Evolutionary conservation across 116 monocot genomes (phyloP), one percentile per base, ranked within the genome.

Genomic region (Thalassia testudinum): DNA sequence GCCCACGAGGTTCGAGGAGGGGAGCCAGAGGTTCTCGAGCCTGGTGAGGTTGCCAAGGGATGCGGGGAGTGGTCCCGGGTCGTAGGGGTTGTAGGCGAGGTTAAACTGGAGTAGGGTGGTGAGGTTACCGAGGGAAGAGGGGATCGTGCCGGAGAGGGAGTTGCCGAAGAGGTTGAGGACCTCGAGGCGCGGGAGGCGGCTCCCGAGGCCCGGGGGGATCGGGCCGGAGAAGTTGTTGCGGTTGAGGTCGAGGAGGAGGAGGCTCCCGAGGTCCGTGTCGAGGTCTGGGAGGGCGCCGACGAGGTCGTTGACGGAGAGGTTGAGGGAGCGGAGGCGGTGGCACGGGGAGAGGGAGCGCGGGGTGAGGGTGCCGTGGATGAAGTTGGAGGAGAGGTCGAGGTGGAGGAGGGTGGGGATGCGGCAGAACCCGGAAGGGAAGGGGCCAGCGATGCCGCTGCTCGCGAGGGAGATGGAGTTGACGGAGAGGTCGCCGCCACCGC

Each of bases 141-240:
- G 83, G 7, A 83, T 63, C 12, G 0, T 15, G 19, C 83, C 78
- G 16, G 68, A 24, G 60, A 78, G 62, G 3, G 69, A 19, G 61
- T 83, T 83, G 21, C 30, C 44, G 45, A 50, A 69, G 23, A 83
- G 57, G 43, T 52, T 78, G 23, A 83, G 66, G 13, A 66, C 29
- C 43, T 30, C 7, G 47, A 70, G 50, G 21, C 18, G 17, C 27
- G 57, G 57, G 27, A 70, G 50, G 7, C 20, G 12, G 4, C 18
- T 19, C 2, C 62, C 70, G 56, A 43, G 62, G 50, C 37, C 30
- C 14, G 42, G 23, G 2, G 91, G 91, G 25, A 91, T 86, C 17
- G 56, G 21, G 12, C 82, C 91, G 42, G 79, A 70, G 67, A 92
- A 80, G 53, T 75, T 79, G 69, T 86, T 86, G 43, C 42, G 67